Base-by-base conservation (phyloP, 495 filamentous ascomycete genomes). In the Chaetomidium leptoderma region DNA sequence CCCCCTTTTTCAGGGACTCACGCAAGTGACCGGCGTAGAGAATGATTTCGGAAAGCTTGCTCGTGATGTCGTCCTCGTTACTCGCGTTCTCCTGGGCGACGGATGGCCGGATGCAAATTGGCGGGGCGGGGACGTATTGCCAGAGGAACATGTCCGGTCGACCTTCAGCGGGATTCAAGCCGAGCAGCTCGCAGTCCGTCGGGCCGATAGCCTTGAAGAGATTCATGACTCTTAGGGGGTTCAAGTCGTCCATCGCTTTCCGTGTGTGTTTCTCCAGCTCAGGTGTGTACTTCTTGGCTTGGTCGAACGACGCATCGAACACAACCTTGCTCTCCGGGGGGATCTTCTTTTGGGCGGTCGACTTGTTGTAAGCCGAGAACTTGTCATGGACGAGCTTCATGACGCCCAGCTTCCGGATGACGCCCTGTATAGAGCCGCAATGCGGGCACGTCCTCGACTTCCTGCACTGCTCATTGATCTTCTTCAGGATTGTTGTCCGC, bases 61-160 rank as follows among this genome's bases (percentile, higher is more conserved):
- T 89, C 3, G 95, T 97, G 63, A 98, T 80, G 68, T 98, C 93
- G 66, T 98, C 95, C 72, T 97, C 95, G 23, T 90, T 98, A 53
- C 87, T 96, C 1, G 91, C 89, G 30, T 79, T 83, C 55, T 97
- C 93, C 68, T 97, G 92, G 35, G 85, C 83, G 7, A 97, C 95
- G 0, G 91, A 96, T 6, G 93, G 93, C 45, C 93, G 82, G 64
- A 98, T 95, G 63, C 89, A 92, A 27, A 97, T 86, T 0, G 93
- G 93, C 1, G 93, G 91, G 3, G 91, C 92, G 1, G 93, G 93
- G 24, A 98, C 79, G 68, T 91, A 96, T 70, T 95, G 90, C 93
- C 93, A 98, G 19, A 98, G 79, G 70, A 96, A 95, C 88, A 96
- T 95, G 64, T 98, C 93, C 2, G 93, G 93, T 45, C 92, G 80